Percentiles rank a stretch among this genome's conserved stretches.
phyloP scores from a whole-genome alignment of 106 monocot species.

The Dendrobium catenatum region DNA sequence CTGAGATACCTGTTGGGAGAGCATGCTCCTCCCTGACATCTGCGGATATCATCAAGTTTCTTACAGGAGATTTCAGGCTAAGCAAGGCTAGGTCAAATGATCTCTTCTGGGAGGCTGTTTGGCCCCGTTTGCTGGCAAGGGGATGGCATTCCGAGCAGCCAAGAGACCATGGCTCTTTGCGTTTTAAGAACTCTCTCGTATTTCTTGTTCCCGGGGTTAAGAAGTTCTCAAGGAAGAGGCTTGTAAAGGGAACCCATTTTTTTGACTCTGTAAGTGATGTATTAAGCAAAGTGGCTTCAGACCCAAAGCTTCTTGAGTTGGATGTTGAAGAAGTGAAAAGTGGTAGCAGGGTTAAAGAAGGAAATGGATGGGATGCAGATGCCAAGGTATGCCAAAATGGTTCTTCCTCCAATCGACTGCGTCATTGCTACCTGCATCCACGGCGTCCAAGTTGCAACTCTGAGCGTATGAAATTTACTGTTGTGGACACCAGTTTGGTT shows the following conservation, averaged over 20 bases:
- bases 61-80: slow-evolving; percentile 81
- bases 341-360: slow-evolving; percentile 14
- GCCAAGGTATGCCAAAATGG: slow-evolving; percentile 13
- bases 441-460: slow-evolving; percentile 28
- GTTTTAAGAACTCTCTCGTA: slow-evolving; percentile 43
- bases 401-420: slow-evolving; percentile 15
- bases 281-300: slow-evolving; percentile 71
- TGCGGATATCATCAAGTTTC: slow-evolving; percentile 63
- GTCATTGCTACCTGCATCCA: slow-evolving; percentile 25
- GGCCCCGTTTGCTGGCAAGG: slow-evolving; percentile 84
- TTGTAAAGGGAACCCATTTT: slow-evolving; percentile 81
- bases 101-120: slow-evolving; percentile 96
- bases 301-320: slow-evolving; percentile 66
- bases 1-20: slow-evolving; percentile 73
- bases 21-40: slow-evolving; percentile 61
- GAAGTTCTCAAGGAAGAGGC: slow-evolving; percentile 77
- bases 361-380: slow-evolving; percentile 18
- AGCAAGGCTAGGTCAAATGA: slow-evolving; percentile 87
- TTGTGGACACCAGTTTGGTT: slow-evolving; percentile 65
- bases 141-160: slow-evolving; percentile 93
- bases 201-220: slow-evolving; percentile 75
- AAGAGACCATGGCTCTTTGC: slow-evolving; percentile 22
- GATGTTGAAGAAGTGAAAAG: slow-evolving; percentile 35
- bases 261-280: slow-evolving; percentile 94
- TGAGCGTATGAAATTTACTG: slow-evolving; percentile 56